These are phyloP conservation scores for Corrigiola litoralis DNA, from an alignment of 179 eudicot species.

Conservation along the genomic window DNA sequence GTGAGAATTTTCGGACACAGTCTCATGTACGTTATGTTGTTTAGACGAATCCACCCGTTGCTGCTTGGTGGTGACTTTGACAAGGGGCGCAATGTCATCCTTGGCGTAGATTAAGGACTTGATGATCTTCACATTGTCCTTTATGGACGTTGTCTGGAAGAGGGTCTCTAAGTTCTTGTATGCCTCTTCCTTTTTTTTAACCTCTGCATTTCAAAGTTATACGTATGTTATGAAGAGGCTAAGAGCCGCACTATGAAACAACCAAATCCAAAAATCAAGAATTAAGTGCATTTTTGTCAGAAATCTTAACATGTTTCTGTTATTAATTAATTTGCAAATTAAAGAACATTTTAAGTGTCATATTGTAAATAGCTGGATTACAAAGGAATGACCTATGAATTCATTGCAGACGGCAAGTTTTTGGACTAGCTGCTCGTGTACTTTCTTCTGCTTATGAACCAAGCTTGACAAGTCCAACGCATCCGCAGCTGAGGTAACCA, in stretches of 20 bases:
- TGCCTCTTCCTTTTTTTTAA: constrained; percentile 34
- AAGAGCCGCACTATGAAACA: too few relatives aligned
- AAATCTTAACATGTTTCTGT: too few relatives aligned
- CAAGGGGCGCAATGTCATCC: constrained; percentile 49
- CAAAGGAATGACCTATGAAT: constrained; percentile 19
- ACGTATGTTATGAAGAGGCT: too few relatives aligned
- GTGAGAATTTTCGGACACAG: too few relatives aligned
- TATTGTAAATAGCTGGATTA: too few relatives aligned
- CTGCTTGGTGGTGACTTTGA: constrained; percentile 23
- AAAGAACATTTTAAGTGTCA: too few relatives aligned
- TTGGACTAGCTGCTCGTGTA: constrained; percentile 44
- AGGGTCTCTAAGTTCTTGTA: constrained; percentile 31
- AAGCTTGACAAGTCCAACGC: constrained; percentile 71
- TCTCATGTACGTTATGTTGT: too few relatives aligned
- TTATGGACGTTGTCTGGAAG: constrained; percentile 36
- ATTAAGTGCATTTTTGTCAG: too few relatives aligned
- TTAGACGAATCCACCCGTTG: constrained; percentile 22
- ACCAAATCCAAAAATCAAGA: too few relatives aligned
- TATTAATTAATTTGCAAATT: too few relatives aligned
- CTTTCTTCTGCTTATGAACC: constrained; percentile 53
- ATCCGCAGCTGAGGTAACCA: constrained; percentile 11
- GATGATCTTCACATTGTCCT: constrained; percentile 46
- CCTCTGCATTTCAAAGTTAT: constrained; percentile 38
- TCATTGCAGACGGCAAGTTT: constrained; percentile 44
- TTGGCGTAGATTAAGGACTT: constrained; percentile 35